Evolutionary conservation across 2,329 filamentous ascomycete genomes (phyloP), one percentile per base, ranked within the genome.

Genomic region (Didymella pomorum): DNA sequence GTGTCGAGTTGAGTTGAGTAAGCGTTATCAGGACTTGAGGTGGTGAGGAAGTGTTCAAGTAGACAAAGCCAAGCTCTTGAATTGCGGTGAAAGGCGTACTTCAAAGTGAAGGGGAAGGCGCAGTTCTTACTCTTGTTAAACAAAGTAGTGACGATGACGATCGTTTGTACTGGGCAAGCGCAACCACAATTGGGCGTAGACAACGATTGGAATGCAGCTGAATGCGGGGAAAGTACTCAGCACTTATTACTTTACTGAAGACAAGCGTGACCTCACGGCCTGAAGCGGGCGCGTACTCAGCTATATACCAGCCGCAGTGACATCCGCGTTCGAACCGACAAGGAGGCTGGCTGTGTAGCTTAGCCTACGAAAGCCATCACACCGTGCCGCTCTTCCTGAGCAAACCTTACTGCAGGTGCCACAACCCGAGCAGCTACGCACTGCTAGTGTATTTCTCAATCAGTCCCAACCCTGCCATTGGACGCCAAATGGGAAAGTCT

Each of bases 241-340:
- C 14, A 20, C 23, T 49, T 26, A 25, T 39, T 39, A 45, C 20
- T 50, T 31, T 39, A 49, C 25, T 50, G 56, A 42, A 58, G 18
- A 45, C 37, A 18, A 45, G 35, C 49, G 39, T 49, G 49, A 31
- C 10, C 21, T 45, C 31, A 29, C 29, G 28, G 25, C 23, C 14
- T 11, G 29, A 50, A 47, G 50, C 45, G 56, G 50, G 39, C 45
- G 50, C 50, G 39, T 45, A 44, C 45, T 41, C 43, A 46, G 29
- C 56, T 58, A 58, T 58, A 54, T 58, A 54, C 50, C 45, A 41
- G 25, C 39, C 49, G 39, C 56, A 41, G 45, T 49, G 28, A 46
- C 42, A 46, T 35, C 23, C 31, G 48, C 49, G 26, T 18, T 31
- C 42, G 53, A 41, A 31, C 33, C 35, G 55, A 47, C 43, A 28